These are phyloP conservation scores for Paramecium octaurelia DNA, from an alignment of 73 alveolate genomes.

Conservation along the genomic window DNA sequence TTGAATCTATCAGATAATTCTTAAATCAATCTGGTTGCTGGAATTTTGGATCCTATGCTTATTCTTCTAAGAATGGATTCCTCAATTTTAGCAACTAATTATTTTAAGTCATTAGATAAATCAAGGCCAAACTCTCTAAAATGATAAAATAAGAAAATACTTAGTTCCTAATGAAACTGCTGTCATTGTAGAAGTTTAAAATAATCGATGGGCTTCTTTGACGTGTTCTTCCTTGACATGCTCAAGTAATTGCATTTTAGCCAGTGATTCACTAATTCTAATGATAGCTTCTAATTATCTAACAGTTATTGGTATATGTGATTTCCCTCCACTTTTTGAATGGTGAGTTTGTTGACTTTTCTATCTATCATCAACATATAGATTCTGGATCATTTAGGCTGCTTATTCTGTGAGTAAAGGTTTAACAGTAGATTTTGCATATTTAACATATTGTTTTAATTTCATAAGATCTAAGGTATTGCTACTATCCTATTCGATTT, in stretches of 20 bases:
- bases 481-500: slow-evolving; percentile 64
- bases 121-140: slow-evolving; percentile 77
- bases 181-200: slow-evolving; percentile 95
- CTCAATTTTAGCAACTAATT: slow-evolving; percentile 81
- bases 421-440: slow-evolving; percentile 80
- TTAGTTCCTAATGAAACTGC: slow-evolving; percentile 93
- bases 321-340: slow-evolving; percentile 72
- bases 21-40: slow-evolving; percentile 82
- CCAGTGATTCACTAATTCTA: slow-evolving; percentile 97
- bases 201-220: slow-evolving; percentile 98
- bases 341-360: slow-evolving; percentile 71
- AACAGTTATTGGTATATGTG: slow-evolving; percentile 96
- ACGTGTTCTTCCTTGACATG: slow-evolving; percentile 94
- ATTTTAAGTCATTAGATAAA: slow-evolving; percentile 81
- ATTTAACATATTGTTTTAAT: slow-evolving; percentile 92
- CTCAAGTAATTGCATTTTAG: slow-evolving; percentile 94
- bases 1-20: slow-evolving; percentile 82
- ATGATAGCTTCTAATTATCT: slow-evolving; percentile 99
- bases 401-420: slow-evolving; percentile 96
- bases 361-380: slow-evolving; percentile 93
- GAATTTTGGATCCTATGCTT: slow-evolving; percentile 88
- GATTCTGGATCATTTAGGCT: slow-evolving; percentile 86
- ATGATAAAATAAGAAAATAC: slow-evolving; percentile 84
- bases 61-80: slow-evolving; percentile 95
- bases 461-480: slow-evolving; percentile 82